Evolutionary conservation across 257 asterid species (phyloP).

Genomic region (Apocynum venetum): DNA sequence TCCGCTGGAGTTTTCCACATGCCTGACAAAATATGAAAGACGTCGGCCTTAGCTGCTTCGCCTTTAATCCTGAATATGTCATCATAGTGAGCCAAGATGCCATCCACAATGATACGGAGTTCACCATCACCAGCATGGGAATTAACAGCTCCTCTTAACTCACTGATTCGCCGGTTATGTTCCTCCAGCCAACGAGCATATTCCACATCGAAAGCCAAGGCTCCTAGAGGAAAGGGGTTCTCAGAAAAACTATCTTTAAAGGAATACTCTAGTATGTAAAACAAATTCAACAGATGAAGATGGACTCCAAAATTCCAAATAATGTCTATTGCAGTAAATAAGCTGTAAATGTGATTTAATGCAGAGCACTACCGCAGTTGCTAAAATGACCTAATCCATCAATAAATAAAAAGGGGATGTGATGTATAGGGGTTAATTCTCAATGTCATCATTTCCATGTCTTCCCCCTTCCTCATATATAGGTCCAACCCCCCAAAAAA

Average conservation of each 20-base stretch:
- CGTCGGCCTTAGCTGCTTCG: constrained; percentile 90
- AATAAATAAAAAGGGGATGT: background rate
- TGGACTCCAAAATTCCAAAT: background rate
- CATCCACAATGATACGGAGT: constrained; percentile 89
- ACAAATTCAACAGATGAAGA: background rate
- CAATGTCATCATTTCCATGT: background rate
- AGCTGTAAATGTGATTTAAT: background rate
- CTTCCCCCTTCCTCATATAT: background rate
- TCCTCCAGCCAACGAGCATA: constrained; percentile 97
- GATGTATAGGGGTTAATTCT: background rate
- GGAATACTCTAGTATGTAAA: background rate
- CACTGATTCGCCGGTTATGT: constrained; percentile 78
- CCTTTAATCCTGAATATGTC: constrained; percentile 89
- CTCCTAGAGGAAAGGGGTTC: constrained; percentile 53
- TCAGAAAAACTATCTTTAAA: constrained; percentile 1
- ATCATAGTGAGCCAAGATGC: constrained; percentile 77
- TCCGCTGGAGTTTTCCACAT: constrained; percentile 99
- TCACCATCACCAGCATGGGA: constrained; percentile 95
- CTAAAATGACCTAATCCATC: background rate
- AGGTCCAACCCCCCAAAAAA: background rate
- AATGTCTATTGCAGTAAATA: background rate
- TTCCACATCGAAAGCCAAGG: constrained; percentile 95
- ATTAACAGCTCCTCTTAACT: constrained; percentile 91
- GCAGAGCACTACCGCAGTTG: background rate
- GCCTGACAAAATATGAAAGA: constrained; percentile 92